These are phyloP conservation scores for Syncephalastrum contaminatum DNA, from an alignment of 371 early-diverging fungal genomes.

Conservation along the genomic window DNA sequence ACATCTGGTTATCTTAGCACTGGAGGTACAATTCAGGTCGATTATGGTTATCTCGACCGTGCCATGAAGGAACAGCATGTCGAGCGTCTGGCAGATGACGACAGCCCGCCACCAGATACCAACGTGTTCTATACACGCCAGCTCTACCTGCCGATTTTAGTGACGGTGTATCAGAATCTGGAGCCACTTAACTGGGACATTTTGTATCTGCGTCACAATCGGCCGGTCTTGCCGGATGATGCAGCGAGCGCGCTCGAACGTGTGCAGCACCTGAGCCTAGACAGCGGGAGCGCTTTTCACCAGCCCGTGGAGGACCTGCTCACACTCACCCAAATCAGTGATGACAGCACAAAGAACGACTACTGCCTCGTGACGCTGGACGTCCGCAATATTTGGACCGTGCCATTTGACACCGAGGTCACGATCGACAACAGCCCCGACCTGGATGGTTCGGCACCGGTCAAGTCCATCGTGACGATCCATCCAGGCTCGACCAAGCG, in stretches of 20 bases:
- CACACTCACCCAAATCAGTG: slow-evolving; percentile 14
- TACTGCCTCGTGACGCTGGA: slow-evolving; percentile 78
- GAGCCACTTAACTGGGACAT: slow-evolving; percentile 69
- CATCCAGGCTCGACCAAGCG: slow-evolving; percentile 40
- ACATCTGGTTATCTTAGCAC: slow-evolving; percentile 42
- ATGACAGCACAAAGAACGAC: slow-evolving; percentile 44
- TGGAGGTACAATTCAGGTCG: slow-evolving; percentile 72
- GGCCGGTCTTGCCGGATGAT: slow-evolving; percentile 16
- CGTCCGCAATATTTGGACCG: slow-evolving; percentile 74
- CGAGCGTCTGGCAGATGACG: slow-evolving; percentile 3
- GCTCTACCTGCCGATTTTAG: slow-evolving; percentile 65
- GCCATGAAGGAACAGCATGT: slow-evolving; percentile 2
- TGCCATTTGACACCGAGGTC: slow-evolving; percentile 69
- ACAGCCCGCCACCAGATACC: slow-evolving; percentile 19
- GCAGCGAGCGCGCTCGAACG: slow-evolving; percentile 21
- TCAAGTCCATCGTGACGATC: slow-evolving; percentile 26
- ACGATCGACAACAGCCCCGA: slow-evolving; percentile 54
- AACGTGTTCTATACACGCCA: slow-evolving; percentile 67
- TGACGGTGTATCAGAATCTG: slow-evolving; percentile 70
- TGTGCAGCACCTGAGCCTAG: slow-evolving; percentile 5
- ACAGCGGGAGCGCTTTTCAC: slow-evolving; percentile 5
- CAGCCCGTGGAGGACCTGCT: slow-evolving; percentile 19
- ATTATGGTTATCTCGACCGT: slow-evolving; percentile 65
- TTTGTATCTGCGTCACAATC: slow-evolving; percentile 49
- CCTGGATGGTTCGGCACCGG: no score